phyloP scores from a whole-genome alignment of 495 filamentous ascomycete species.

The Aspergillus egyptiacus region DNA sequence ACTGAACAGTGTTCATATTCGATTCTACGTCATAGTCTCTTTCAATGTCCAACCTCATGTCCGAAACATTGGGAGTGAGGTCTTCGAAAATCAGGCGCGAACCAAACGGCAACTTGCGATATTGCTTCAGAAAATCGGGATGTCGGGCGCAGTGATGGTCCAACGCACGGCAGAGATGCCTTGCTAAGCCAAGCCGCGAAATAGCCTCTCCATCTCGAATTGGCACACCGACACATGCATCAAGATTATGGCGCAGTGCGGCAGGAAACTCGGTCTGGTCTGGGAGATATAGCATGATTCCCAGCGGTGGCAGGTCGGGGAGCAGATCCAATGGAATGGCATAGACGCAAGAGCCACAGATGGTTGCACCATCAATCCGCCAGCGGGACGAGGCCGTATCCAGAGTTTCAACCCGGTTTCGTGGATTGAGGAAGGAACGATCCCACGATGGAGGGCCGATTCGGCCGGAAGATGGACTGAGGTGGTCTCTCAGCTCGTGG shows the following conservation, averaged over 20 bases:
- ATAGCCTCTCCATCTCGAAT: slow-evolving; percentile 4
- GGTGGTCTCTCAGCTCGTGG: slow-evolving; percentile 4
- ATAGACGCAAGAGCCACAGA: slow-evolving; percentile 6
- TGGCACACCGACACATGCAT: slow-evolving; percentile 6
- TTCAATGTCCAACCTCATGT: slow-evolving; percentile 2
- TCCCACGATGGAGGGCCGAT: slow-evolving; percentile 5
- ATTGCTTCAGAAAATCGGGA: slow-evolving; percentile 1
- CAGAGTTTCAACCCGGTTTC: slow-evolving; percentile 4
- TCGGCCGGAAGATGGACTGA: slow-evolving; percentile 3
- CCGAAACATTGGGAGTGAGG: not conserved
- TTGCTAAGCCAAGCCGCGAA: slow-evolving; percentile 6
- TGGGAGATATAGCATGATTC: slow-evolving; percentile 1
- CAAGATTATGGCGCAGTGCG: slow-evolving; percentile 1
- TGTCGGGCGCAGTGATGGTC: slow-evolving; percentile 3
- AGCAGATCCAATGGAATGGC: slow-evolving; percentile 2
- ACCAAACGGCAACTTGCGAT: slow-evolving; percentile 3
- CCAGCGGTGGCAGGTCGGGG: not conserved
- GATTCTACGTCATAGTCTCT: not conserved
- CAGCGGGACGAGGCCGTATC: slow-evolving; percentile 6
- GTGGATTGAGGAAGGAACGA: slow-evolving; percentile 4
- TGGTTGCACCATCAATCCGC: slow-evolving; percentile 6
- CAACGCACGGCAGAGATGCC: slow-evolving; percentile 5
- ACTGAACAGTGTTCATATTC: not conserved
- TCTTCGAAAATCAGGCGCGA: slow-evolving; percentile 6
- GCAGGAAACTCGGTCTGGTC: slow-evolving; percentile 4